Evolutionary conservation across 2,329 filamentous ascomycete species (phyloP), one percentile per base, ranked within the genome.

Genomic region (Metarhizium humberi): DNA sequence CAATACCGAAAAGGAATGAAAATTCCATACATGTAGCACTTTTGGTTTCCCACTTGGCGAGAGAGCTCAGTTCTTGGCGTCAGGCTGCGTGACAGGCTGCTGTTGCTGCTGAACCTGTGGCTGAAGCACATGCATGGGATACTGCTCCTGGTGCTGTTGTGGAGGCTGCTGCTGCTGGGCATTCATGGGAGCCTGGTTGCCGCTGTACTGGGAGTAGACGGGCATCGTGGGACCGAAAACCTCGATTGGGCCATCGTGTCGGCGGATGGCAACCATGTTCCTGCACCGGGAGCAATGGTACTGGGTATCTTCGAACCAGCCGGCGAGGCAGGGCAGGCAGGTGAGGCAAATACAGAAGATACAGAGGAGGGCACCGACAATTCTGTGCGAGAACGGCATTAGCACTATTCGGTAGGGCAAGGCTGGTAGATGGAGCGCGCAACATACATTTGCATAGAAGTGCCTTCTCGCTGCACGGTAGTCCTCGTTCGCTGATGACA

Each of bases 301-400:
- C 55, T 66, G 53, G 6, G 57, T 62, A 34, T 67, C 60, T 57
- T 70, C 67, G 53, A 66, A 70, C 68, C 67, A 69, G 38, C 61
- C 58, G 3, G 64, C 65, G 14, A 66, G 52, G 55, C 67, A 69
- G 6, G 67, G 67, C 14, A 71, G 53, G 53, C 65, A 68, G 10
- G 67, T 57, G 6, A 68, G 60, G 52, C 64, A 69, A 55, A 69
- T 56, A 58, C 67, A 69, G 51, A 69, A 43, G 18, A 69, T 56
- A 52, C 66, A 69, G 59, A 67, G 64, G 20, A 68, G 42, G 38
- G 61, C 59, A 25, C 66, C 66, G 16, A 61, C 60, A 34, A 69
- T 25, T 8, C 67, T 69, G 42, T 69, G 42, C 10, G 16, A 29
- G 43, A 16, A 51, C 11, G 11, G 25, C 34, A 10, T 47, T 48